These are phyloP conservation scores for Pseudocercospora cruenta DNA, from an alignment of 2,329 filamentous ascomycete genomes.

Conservation along the genomic window DNA sequence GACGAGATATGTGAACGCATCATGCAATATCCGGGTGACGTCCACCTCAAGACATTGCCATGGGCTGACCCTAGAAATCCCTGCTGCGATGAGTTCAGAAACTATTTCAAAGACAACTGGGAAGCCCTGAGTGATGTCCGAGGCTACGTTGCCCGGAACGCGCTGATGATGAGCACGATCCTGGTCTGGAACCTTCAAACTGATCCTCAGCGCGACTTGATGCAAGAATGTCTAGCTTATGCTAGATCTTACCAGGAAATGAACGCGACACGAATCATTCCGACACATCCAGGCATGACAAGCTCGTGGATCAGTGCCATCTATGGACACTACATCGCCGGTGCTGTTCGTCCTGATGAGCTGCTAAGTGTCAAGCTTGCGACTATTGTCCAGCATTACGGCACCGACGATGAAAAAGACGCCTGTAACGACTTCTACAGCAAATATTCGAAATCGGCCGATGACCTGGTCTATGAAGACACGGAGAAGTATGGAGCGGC, in stretches of 20 bases:
- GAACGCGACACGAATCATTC: background rate
- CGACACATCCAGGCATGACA: background rate
- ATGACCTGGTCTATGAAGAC: background rate
- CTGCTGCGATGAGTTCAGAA: too few relatives aligned
- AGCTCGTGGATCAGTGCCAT: background rate
- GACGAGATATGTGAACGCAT: too few relatives aligned
- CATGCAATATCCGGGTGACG: too few relatives aligned
- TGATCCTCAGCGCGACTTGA: background rate
- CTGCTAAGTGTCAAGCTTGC: background rate
- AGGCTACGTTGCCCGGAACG: too few relatives aligned
- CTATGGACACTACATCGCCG: background rate
- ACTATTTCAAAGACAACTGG: too few relatives aligned
- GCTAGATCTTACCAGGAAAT: background rate
- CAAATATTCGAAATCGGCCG: background rate
- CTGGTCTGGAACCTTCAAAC: too few relatives aligned
- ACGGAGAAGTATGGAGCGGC: too few relatives aligned
- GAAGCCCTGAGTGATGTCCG: too few relatives aligned
- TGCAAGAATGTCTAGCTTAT: background rate
- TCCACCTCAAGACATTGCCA: too few relatives aligned
- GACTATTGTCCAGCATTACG: background rate
- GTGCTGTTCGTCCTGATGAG: background rate
- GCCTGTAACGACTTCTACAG: background rate
- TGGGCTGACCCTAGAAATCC: too few relatives aligned
- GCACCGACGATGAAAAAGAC: background rate
- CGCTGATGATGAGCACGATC: too few relatives aligned